These are phyloP conservation scores for Raffaelea ambrosiae DNA, from an alignment of 2,329 filamentous ascomycete genomes.

Conservation along the genomic window DNA sequence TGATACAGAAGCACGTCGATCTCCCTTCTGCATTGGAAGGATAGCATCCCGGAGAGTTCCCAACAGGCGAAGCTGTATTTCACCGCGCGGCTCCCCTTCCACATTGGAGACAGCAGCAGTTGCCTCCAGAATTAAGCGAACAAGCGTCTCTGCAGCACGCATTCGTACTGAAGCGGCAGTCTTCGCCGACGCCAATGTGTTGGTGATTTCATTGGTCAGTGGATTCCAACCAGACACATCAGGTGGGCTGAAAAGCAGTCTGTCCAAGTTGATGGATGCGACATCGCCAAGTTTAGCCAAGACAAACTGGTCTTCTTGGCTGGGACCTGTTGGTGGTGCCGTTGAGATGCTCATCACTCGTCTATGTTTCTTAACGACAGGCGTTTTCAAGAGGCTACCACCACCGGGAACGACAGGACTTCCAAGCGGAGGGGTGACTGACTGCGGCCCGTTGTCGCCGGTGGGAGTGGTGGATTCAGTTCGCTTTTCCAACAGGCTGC, in stretches of 20 bases:
- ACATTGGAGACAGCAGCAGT: constrained; percentile 47
- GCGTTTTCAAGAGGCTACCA: constrained; percentile 20
- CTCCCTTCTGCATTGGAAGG: constrained; percentile 44
- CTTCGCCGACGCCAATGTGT: constrained; percentile 36
- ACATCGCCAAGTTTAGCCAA: constrained; percentile 67
- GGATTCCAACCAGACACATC: constrained; percentile 67
- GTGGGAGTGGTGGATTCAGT: constrained; percentile 19
- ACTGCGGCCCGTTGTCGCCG: constrained; percentile 17
- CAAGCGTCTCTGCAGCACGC: constrained; percentile 57
- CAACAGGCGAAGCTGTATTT: constrained; percentile 65
- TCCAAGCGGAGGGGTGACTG: no score
- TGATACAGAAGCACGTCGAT: constrained; percentile 45
- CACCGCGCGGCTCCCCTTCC: constrained; percentile 39
- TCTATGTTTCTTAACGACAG: constrained; percentile 23
- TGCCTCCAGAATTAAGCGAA: constrained; percentile 48
- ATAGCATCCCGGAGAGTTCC: constrained; percentile 57
- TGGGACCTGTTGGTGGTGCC: constrained; percentile 36
- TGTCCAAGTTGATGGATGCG: constrained; percentile 63
- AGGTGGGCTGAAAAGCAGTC: constrained; percentile 60
- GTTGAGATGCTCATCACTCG: constrained; percentile 40
- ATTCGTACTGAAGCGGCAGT: constrained; percentile 45
- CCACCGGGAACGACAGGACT: no score
- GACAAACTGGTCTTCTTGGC: constrained; percentile 58
- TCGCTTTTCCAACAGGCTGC: constrained; percentile 51
- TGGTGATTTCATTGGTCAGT: constrained; percentile 48